Evolutionary conservation across 768 basidiomycete genomes (phyloP).

Genomic region (Collybia sp.): DNA sequence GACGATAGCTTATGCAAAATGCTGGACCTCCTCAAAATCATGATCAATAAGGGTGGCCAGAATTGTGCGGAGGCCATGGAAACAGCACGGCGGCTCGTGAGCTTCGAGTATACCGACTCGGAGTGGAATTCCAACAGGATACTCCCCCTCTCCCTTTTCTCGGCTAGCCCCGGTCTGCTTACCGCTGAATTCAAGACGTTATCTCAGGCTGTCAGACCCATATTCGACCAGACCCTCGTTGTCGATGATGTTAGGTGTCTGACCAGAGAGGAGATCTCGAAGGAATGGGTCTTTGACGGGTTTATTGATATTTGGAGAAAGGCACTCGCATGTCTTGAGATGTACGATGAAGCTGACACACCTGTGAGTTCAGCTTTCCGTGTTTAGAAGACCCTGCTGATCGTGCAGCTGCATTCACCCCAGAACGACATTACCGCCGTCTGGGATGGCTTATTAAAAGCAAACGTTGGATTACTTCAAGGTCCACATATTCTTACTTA

Average conservation of each 20-base stretch:
- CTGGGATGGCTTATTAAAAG: slow-evolving; percentile 55
- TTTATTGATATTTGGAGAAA: slow-evolving; percentile 52
- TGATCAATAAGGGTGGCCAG: slow-evolving; percentile 51
- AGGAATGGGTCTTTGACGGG: slow-evolving; percentile 46
- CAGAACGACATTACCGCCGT: slow-evolving; percentile 45
- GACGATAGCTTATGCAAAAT: slow-evolving; percentile 42
- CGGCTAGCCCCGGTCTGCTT: slow-evolving; percentile 50
- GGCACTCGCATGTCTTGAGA: slow-evolving; percentile 36
- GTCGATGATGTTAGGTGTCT: slow-evolving; percentile 53
- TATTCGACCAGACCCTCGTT: slow-evolving; percentile 50
- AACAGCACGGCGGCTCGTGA: slow-evolving; percentile 35
- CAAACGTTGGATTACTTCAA: slow-evolving; percentile 40
- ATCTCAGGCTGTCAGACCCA: slow-evolving; percentile 39
- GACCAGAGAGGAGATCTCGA: slow-evolving; percentile 50
- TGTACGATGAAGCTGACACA: slow-evolving; percentile 36
- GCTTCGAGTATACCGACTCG: slow-evolving; percentile 5
- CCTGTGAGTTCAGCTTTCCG: slow-evolving; percentile 39
- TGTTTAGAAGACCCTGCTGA: slow-evolving; percentile 1
- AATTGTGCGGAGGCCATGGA: slow-evolving; percentile 54
- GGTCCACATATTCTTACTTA: slow-evolving; percentile 24
- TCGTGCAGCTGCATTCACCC: slow-evolving; percentile 1
- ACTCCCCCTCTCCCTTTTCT: slow-evolving; percentile 50
- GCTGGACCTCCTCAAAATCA: slow-evolving; percentile 45
- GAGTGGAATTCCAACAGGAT: slow-evolving; percentile 28
- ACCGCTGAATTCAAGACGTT: slow-evolving; percentile 47